These are phyloP conservation scores for Lentinula sp. DNA, from an alignment of 768 basidiomycete species.

Conservation along the genomic window DNA sequence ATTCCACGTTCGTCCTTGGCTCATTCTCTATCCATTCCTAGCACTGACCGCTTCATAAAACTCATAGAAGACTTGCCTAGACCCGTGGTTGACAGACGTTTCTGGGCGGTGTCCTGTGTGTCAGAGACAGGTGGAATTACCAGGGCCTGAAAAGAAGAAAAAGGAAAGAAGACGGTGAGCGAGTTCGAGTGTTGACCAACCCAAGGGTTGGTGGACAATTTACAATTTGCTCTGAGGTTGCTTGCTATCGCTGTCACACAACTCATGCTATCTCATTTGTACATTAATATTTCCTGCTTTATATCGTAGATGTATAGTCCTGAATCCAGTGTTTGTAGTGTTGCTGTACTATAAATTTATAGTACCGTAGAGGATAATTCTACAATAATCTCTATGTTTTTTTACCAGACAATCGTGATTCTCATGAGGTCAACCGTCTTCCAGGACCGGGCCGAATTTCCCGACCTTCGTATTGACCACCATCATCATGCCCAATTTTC, in stretches of 20 bases:
- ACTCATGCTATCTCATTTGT: no score
- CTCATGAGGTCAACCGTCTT: no score
- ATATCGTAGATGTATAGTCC: no score
- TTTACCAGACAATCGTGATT: no score
- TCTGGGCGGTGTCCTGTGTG: conserved; percentile 88
- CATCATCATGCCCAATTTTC: not conserved
- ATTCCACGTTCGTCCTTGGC: conserved; percentile 65
- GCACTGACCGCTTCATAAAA: conserved; percentile 7
- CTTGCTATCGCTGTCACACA: no score
- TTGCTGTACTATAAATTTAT: not conserved
- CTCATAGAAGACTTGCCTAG: conserved; percentile 75
- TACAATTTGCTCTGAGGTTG: no score
- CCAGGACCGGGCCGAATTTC: no score
- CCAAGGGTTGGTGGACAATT: no score
- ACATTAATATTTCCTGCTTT: no score
- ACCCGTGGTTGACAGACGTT: conserved; percentile 83
- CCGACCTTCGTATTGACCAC: no score
- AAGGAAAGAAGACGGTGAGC: conserved; percentile 11
- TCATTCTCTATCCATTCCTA: conserved; percentile 1
- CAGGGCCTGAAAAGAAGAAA: conserved; percentile 28
- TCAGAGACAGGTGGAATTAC: conserved; percentile 63
- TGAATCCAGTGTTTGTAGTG: not conserved
- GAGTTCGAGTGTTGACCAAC: not conserved
- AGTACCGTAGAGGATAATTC: not conserved
- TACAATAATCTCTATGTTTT: no score